These are phyloP conservation scores for Fraxinus ornus DNA, from an alignment of 305 asterid genomes.

Conservation along the genomic window DNA sequence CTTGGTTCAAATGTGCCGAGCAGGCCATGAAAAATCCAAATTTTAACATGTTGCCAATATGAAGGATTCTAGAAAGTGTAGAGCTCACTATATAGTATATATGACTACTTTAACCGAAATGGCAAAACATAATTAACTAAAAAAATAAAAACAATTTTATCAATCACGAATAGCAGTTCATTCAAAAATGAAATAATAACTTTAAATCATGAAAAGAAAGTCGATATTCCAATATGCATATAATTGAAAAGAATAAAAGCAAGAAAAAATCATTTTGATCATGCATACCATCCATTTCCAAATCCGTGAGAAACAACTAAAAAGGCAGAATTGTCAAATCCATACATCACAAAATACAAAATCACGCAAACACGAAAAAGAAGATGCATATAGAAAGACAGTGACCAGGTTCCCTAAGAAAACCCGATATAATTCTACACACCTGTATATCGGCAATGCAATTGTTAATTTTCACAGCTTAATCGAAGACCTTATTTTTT, in stretches of 20 bases:
- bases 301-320: not conserved
- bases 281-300: not conserved
- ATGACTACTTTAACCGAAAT: not conserved
- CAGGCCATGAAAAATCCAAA: not conserved
- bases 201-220: not conserved
- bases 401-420: not conserved
- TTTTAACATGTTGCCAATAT: not conserved
- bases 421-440: constrained; percentile 13
- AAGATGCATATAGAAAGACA: not conserved
- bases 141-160: not conserved
- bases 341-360: not conserved
- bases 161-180: not conserved
- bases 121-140: not conserved
- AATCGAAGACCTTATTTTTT: constrained; percentile 3
- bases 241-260: not conserved
- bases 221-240: not conserved
- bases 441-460: constrained; percentile 16
- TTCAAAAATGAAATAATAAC: not conserved
- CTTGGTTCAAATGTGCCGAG: not conserved
- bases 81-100: not conserved
- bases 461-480: not conserved
- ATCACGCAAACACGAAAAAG: not conserved
- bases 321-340: not conserved
- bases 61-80: not conserved
- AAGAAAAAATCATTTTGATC: not conserved